These are phyloP conservation scores for Colletotrichum sp. DNA, from an alignment of 2,329 filamentous ascomycete genomes.

Conservation along the genomic window DNA sequence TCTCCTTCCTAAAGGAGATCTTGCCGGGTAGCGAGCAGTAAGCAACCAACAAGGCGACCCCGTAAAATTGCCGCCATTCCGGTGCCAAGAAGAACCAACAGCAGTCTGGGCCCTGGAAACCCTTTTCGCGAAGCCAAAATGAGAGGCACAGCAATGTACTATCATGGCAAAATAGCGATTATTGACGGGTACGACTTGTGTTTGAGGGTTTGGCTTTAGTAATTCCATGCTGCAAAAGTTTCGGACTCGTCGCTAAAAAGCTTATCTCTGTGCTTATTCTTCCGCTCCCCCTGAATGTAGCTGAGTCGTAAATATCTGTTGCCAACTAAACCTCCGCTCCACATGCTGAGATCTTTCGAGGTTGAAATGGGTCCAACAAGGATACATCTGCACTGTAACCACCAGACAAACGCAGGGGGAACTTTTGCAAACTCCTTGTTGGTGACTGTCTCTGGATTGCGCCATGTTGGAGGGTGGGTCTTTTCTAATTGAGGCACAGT, in stretches of 20 bases:
- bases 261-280: background rate
- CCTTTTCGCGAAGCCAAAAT: background rate
- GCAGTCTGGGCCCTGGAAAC: background rate
- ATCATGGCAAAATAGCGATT: background rate
- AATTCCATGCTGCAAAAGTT: background rate
- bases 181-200: background rate
- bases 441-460: background rate
- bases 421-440: background rate
- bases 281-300: background rate
- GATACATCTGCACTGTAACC: background rate
- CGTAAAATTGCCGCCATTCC: background rate
- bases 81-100: background rate
- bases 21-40: background rate
- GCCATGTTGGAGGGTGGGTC: background rate
- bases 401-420: background rate
- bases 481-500: background rate
- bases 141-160: background rate
- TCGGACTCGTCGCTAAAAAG: background rate
- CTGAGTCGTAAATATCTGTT: background rate
- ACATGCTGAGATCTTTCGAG: background rate
- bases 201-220: background rate
- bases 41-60: background rate
- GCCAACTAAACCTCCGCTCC: background rate
- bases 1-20: background rate
- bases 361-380: background rate